phyloP scores from a whole-genome alignment of 2,329 filamentous ascomycete genomes.

The Zymoseptoria brevis region DNA sequence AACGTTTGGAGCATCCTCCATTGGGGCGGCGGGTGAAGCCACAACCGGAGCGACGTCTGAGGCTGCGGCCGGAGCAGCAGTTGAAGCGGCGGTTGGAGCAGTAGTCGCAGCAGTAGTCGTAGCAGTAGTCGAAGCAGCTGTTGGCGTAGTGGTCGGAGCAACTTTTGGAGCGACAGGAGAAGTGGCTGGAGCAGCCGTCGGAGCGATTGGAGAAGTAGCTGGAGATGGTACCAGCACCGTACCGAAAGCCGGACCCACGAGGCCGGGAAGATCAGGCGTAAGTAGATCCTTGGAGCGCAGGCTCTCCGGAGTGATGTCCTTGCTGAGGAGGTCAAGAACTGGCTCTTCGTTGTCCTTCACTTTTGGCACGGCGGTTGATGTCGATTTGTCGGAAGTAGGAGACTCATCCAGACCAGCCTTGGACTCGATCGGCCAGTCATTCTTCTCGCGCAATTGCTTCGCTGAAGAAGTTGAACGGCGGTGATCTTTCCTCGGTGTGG shows the following conservation, averaged over 20 bases:
- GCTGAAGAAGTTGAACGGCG: neutral
- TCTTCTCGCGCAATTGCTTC: neutral
- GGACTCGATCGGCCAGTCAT: neutral
- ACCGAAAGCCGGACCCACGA: neutral
- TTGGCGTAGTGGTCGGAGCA: neutral
- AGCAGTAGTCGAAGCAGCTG: no score
- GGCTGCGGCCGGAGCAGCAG: neutral
- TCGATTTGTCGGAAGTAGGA: neutral
- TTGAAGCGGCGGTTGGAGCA: no score
- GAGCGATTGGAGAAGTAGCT: conserved; percentile 1
- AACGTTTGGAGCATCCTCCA: neutral
- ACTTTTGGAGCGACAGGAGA: neutral
- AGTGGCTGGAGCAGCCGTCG: neutral
- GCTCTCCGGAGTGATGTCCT: conserved; percentile 2
- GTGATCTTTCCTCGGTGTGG: neutral
- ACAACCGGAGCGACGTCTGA: neutral
- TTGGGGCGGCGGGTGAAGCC: neutral
- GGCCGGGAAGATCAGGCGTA: conserved; percentile 6
- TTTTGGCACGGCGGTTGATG: neutral
- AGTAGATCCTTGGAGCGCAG: conserved; percentile 10
- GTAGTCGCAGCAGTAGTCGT: neutral
- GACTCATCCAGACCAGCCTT: neutral
- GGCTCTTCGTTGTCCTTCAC: conserved; percentile 1
- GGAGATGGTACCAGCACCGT: neutral
- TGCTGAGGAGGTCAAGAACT: neutral